Evolutionary conservation across 139 green algal genomes (phyloP), one percentile per base, ranked within the genome.

Genomic region (Chlorella sp.): DNA sequence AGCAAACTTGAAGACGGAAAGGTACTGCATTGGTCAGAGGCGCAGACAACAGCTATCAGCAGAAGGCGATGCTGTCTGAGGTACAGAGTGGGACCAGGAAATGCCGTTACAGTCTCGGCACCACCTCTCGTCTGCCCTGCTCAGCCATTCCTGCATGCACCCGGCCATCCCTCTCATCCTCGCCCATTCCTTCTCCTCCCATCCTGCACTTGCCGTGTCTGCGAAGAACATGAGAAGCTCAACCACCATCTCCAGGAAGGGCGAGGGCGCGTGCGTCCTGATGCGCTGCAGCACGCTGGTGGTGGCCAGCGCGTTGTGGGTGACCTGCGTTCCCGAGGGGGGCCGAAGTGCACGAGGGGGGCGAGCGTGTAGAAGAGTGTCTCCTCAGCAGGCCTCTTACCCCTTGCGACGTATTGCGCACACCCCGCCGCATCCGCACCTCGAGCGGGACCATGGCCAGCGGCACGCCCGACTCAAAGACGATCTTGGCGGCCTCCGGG

Each of bases 401-500:
- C 21, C 12, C 61, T 31, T 19, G n/a, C 61, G 12, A 27, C 11
- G 14, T 46, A 68, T 29, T 31, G 17, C 12, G 21, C 58, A 68
- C 1, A 43, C 33, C 12, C 12, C 27, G 70, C 29, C 76, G 56
- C 70, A 67, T 81, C 48, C 42, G 97, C 8, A 98, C 92, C 84
- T 99, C 95, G 14, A 99, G 76, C 0, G 95, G 95, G 41, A 99
- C 84, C 94, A 99, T 98, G 17, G 88, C 91, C 9, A 98, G 75
- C 0, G 62, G 78, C 33, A 89, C 84, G 0, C 89, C 90, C 3
- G 67, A 81, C 61, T 97, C 79, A 51, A 98, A 94, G 31, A 99
- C 94, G 0, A 95, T 77, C 25, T 90, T 87, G 0, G 93, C 94
- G 21, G 94, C 94, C 67, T 98, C 91, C 31, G 94, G 94, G 69